These are phyloP conservation scores for Coemansia sp. DNA, from an alignment of 192 early-diverging fungal species.

Conservation along the genomic window DNA sequence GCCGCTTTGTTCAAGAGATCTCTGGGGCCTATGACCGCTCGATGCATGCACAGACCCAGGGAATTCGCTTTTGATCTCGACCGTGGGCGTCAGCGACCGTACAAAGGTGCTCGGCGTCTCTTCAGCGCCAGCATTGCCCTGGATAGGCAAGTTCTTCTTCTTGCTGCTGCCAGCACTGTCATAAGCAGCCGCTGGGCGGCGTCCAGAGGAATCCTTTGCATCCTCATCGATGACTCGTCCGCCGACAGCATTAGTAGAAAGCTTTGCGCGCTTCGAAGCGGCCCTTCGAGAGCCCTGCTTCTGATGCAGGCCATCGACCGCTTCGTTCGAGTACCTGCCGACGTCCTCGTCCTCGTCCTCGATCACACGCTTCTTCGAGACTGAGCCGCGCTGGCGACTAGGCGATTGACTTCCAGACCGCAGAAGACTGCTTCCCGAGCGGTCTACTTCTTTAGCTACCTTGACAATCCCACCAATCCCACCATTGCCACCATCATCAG, in stretches of 20 bases:
- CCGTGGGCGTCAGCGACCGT: conserved; percentile 6
- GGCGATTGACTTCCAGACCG: conserved; percentile 19
- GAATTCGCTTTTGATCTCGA: conserved; percentile 28
- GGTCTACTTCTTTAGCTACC: background rate
- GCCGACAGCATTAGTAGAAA: background rate
- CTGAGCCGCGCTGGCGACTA: conserved; percentile 16
- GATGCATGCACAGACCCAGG: conserved; percentile 1
- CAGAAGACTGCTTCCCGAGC: background rate
- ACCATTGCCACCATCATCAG: background rate
- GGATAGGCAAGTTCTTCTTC: conserved; percentile 11
- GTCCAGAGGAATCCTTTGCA: background rate
- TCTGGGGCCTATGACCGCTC: background rate
- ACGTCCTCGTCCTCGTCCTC: conserved; percentile 30
- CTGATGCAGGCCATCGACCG: background rate
- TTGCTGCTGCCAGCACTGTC: conserved; percentile 19
- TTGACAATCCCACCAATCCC: background rate
- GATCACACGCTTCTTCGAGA: conserved; percentile 22
- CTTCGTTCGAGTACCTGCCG: background rate
- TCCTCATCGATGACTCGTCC: background rate
- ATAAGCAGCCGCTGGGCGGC: conserved; percentile 7
- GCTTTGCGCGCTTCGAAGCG: conserved; percentile 11
- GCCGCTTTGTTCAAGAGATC: background rate
- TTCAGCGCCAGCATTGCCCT: background rate
- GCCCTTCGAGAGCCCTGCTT: background rate
- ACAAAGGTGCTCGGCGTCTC: background rate